phyloP scores from a whole-genome alignment of 2,329 filamentous ascomycete species.

The Diplodia mutila region DNA sequence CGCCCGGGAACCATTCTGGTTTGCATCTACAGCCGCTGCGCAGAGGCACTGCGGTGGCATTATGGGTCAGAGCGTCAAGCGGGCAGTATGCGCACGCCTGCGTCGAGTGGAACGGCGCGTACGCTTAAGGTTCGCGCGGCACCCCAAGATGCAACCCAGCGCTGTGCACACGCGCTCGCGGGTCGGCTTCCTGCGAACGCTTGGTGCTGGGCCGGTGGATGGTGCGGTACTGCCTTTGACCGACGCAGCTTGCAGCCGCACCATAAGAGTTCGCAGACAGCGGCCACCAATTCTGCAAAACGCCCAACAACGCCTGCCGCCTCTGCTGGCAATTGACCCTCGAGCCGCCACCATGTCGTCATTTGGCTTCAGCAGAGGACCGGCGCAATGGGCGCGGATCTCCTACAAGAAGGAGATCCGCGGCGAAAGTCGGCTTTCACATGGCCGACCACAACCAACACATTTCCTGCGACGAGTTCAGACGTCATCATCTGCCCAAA shows the following conservation, averaged over 20 bases:
- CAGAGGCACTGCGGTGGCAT: conserved; percentile 3
- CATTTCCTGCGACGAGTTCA: not conserved
- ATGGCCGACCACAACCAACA: not conserved
- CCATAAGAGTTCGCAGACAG: not conserved
- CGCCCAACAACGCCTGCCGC: not conserved
- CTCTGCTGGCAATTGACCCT: not conserved
- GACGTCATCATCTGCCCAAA: not conserved
- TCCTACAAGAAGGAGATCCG: not conserved
- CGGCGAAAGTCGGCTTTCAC: not conserved
- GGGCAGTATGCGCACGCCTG: conserved; percentile 1
- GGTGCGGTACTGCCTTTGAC: not conserved
- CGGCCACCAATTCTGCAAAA: conserved; percentile 12
- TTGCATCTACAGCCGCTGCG: conserved; percentile 19
- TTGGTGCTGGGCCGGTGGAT: not conserved
- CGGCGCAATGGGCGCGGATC: not conserved
- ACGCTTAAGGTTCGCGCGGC: conserved; percentile 7
- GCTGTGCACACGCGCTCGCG: not conserved
- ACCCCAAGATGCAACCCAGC: conserved; percentile 10
- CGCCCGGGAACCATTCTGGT: conserved; percentile 8
- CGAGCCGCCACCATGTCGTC: not conserved
- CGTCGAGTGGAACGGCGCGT: conserved; percentile 14
- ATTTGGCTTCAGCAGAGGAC: not conserved
- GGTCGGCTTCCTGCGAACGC: not conserved
- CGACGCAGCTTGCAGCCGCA: not conserved
- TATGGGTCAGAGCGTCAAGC: conserved; percentile 24